A percentile compares a stretch with the other conserved stretches of the same genome.
Conservation (phyloP, 441 rosid genomes). For the Syzygium malaccense region DNA sequence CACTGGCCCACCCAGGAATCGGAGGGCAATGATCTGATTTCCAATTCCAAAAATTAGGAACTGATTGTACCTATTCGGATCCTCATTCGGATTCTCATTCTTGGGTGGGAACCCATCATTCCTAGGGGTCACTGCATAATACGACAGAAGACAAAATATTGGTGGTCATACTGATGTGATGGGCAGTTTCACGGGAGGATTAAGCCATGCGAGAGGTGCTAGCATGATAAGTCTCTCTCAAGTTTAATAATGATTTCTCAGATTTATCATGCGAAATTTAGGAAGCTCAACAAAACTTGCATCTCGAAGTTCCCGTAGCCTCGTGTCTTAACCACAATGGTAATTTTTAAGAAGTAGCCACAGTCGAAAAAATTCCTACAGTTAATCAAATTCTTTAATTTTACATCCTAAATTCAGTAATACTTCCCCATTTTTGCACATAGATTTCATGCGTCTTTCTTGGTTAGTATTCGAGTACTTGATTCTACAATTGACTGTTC, state of each 20-base stretch:
- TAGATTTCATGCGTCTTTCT: not conserved
- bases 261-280: not conserved
- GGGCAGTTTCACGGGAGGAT: not conserved
- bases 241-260: not conserved
- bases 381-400: not conserved
- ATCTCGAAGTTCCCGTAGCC: not conserved
- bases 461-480: not conserved
- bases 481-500: not conserved
- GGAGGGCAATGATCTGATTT: too few relatives aligned
- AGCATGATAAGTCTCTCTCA: not conserved
- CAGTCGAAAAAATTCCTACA: not conserved
- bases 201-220: not conserved
- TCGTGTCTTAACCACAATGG: not conserved
- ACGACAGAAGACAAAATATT: not conserved
- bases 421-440: not conserved
- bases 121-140: not conserved
- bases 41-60: too few relatives aligned
- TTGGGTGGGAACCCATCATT: too few relatives aligned
- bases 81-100: too few relatives aligned
- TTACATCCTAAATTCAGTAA: not conserved
- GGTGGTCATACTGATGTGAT: not conserved
- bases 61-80: too few relatives aligned
- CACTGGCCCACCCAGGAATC: too few relatives aligned
- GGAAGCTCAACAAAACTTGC: not conserved
- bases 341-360: not conserved